Evolutionary conservation across 2,329 filamentous ascomycete species (phyloP).

Genomic region (Allantophomopsis cytisporea): DNA sequence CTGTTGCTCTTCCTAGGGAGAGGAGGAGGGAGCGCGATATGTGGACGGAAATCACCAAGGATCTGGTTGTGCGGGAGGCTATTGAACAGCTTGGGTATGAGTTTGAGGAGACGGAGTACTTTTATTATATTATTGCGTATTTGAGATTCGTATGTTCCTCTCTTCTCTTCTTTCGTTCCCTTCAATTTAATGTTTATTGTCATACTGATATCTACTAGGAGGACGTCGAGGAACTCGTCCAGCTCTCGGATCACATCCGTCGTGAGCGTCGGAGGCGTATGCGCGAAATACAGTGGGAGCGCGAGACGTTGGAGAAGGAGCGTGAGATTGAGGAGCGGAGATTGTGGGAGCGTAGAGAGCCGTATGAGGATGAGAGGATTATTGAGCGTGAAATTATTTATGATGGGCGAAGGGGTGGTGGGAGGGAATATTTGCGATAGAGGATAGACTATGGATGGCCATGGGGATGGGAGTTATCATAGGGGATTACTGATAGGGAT

Average conservation of each 20-base stretch:
- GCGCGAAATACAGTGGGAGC: conserved; percentile 43
- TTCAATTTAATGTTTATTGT: conserved; percentile 1
- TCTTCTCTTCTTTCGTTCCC: neutral
- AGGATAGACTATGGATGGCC: too few relatives aligned
- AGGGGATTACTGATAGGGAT: too few relatives aligned
- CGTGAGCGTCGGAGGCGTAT: conserved; percentile 39
- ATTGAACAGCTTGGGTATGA: conserved; percentile 76
- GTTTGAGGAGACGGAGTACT: conserved; percentile 79
- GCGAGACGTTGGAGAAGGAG: conserved; percentile 36
- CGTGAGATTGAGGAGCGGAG: conserved; percentile 12
- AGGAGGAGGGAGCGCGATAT: conserved; percentile 44
- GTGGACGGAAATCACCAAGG: conserved; percentile 97
- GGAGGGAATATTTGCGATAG: neutral
- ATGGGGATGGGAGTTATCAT: too few relatives aligned
- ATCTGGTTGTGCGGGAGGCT: conserved; percentile 75
- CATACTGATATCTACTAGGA: conserved; percentile 43
- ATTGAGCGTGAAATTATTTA: conserved; percentile 57
- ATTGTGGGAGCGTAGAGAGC: conserved; percentile 1
- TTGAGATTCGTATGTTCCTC: conserved; percentile 62
- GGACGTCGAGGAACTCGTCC: conserved; percentile 72
- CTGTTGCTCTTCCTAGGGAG: conserved; percentile 23
- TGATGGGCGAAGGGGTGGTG: conserved; percentile 23
- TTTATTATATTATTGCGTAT: conserved; percentile 90
- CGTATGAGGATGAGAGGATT: conserved; percentile 47
- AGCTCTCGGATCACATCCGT: conserved; percentile 72